Conservation (phyloP, 108 stramenopile species). For the Cylindrotheca closterium region DNA sequence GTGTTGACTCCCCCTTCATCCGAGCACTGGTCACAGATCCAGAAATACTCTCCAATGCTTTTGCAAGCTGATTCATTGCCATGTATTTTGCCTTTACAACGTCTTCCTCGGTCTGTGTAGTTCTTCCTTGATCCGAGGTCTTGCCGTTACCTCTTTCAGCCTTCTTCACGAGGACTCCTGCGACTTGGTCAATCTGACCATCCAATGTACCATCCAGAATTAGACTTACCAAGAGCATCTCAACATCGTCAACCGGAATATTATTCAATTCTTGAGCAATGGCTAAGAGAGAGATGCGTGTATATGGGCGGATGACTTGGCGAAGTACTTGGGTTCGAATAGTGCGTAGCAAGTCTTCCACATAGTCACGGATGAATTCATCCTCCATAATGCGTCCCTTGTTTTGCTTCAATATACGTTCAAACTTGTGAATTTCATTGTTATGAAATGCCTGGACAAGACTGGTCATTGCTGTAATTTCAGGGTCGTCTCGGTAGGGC, state of each 20-base stretch:
- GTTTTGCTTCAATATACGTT: slow-evolving; percentile 76
- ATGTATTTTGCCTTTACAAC: slow-evolving; percentile 20
- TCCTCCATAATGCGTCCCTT: slow-evolving; percentile 89
- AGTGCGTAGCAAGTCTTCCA: slow-evolving; percentile 86
- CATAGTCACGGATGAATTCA: slow-evolving; percentile 87
- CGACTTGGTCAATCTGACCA: slow-evolving; percentile 78
- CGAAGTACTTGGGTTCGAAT: slow-evolving; percentile 90
- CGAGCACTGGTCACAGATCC: slow-evolving; percentile 19
- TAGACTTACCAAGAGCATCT: slow-evolving; percentile 79
- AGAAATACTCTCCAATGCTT: slow-evolving; percentile 19
- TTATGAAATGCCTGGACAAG: slow-evolving; percentile 87
- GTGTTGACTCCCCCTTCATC: slow-evolving; percentile 26
- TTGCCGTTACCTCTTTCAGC: slow-evolving; percentile 18
- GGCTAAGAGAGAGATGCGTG: slow-evolving; percentile 73
- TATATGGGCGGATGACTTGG: slow-evolving; percentile 84
- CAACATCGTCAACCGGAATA: slow-evolving; percentile 83
- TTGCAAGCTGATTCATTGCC: slow-evolving; percentile 24
- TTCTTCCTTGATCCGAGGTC: not conserved
- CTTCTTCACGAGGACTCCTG: slow-evolving; percentile 50
- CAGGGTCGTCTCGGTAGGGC: slow-evolving; percentile 91
- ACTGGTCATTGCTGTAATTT: slow-evolving; percentile 93
- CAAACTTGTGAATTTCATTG: slow-evolving; percentile 75
- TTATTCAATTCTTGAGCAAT: slow-evolving; percentile 84
- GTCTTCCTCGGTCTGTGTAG: not conserved
- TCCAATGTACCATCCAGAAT: slow-evolving; percentile 86